These are phyloP conservation scores for Fallopia convolvulus DNA, from an alignment of 148 eudicot genomes.

Conservation along the genomic window DNA sequence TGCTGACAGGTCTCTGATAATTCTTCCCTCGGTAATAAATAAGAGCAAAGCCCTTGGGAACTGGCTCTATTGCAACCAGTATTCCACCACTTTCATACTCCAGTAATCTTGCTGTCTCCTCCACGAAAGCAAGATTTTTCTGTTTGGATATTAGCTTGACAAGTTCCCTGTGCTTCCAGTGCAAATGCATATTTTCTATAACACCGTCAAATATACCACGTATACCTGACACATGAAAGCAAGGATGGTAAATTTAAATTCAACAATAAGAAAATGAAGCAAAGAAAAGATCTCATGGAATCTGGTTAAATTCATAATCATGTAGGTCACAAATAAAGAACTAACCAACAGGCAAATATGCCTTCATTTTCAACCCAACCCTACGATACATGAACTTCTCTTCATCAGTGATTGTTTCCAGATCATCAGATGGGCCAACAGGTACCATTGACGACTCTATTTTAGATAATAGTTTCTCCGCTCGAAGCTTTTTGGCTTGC, in stretches of 20 bases:
- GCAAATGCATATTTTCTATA: slow-evolving; percentile 98
- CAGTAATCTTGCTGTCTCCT: slow-evolving; percentile 84
- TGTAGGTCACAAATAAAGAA: not conserved
- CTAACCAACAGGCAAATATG: slow-evolving; percentile 95
- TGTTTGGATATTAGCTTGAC: slow-evolving; percentile 93
- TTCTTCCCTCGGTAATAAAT: slow-evolving; percentile 97
- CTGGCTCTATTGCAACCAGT: slow-evolving; percentile 71
- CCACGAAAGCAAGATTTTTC: slow-evolving; percentile 71
- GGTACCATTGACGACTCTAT: slow-evolving; percentile 86
- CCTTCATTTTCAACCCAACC: slow-evolving; percentile 91
- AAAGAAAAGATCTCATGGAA: not conserved
- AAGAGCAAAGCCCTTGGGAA: slow-evolving; percentile 86
- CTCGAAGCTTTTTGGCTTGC: slow-evolving; percentile 67
- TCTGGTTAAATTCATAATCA: not conserved
- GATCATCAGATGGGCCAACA: slow-evolving; percentile 79
- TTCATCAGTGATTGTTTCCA: slow-evolving; percentile 93
- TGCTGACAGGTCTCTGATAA: slow-evolving; percentile 73
- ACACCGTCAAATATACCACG: slow-evolving; percentile 99
- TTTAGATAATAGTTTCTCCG: slow-evolving; percentile 71
- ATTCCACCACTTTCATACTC: slow-evolving; percentile 97
- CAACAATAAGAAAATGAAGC: not conserved
- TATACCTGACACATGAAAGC: slow-evolving; percentile 44
- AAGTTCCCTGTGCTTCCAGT: slow-evolving; percentile 98
- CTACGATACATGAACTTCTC: slow-evolving; percentile 76
- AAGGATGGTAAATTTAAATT: not conserved